Base-by-base conservation (phyloP, 768 basidiomycete genomes). In the Mycena maculata region DNA sequence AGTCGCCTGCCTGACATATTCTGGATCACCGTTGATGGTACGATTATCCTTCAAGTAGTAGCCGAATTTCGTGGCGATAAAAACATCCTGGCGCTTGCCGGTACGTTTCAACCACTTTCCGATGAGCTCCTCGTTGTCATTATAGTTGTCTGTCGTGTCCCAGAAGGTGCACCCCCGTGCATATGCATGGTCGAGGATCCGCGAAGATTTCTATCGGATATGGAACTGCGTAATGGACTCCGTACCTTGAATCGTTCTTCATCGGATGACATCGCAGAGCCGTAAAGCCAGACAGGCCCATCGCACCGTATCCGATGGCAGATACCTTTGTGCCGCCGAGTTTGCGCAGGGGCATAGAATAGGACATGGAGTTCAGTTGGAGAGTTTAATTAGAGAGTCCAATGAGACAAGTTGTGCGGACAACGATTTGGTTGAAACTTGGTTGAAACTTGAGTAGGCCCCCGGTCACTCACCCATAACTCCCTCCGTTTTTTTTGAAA, bases 21-120 rank as follows among this genome's bases (percentile, higher is more conserved):
- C 50, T 0, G 80, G 74, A 15, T 78, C 75, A 36, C 79, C 80
- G 31, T 78, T 73, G 20, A 80, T 65, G 0, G 69, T 71, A 3
- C 48, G n/a, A 20, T 60, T 27, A 7, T 64, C 71, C 48, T 59
- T 66, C 25, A 11, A 8, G 31, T 54, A 54, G 31, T 75, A 3
- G 4, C 83, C 83, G 38, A 84, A 84, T 75, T 86, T 86, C 39
- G 84, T 85, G 9, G 83, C 83, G 25, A 86, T 78, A 74, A 85
- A 86, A 25, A 86, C 82, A 31, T 83, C 76, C 1, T 45, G 55
- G 20, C 56, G 41, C 18, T 57, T 57, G 5, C 56, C 41, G 3
- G 56, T 57, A 27, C 42, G 39, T 45, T 45, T 57, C 16, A 73
- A 77, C 82, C 82, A 85, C 70, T 80, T 80, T 27, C 56, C 56